Conservation (phyloP, 768 basidiomycete genomes). For the Xerocomellus intermedius region DNA sequence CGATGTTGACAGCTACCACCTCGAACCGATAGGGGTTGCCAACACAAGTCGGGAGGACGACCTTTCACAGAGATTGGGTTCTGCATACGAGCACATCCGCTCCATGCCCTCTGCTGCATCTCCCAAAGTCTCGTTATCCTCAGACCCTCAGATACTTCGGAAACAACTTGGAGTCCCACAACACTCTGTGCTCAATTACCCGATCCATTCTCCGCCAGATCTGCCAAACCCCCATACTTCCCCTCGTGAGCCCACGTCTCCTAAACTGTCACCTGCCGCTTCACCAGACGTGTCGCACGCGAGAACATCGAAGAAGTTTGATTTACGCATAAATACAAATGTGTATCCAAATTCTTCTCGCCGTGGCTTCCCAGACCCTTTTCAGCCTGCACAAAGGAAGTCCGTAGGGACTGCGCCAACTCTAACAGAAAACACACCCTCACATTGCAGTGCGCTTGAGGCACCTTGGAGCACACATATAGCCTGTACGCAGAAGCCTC, state of each 20-base stretch:
- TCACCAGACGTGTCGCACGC: background rate
- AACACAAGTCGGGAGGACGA: constrained; percentile 13
- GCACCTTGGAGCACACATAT: background rate
- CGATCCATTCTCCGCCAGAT: constrained; percentile 12
- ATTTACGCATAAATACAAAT: constrained; percentile 3
- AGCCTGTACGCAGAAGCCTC: background rate
- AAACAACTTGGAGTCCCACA: constrained; percentile 32
- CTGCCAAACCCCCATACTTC: constrained; percentile 26
- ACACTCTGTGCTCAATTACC: constrained; percentile 29
- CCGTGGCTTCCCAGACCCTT: background rate
- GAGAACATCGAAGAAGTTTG: background rate
- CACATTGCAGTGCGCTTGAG: background rate
- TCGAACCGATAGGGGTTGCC: background rate
- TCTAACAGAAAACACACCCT: background rate
- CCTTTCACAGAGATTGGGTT: constrained; percentile 19
- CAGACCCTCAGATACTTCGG: constrained; percentile 27
- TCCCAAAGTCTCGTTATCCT: constrained; percentile 11
- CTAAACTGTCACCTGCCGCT: background rate
- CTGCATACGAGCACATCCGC: constrained; percentile 26
- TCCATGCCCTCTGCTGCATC: constrained; percentile 19
- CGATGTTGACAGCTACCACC: background rate
- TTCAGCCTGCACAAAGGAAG: background rate
- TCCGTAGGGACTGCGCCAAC: background rate
- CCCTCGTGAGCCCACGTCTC: background rate
- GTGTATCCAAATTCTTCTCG: background rate